phyloP scores from a whole-genome alignment of 805 yeast genomes.

The Zygosaccharomyces lentus region DNA sequence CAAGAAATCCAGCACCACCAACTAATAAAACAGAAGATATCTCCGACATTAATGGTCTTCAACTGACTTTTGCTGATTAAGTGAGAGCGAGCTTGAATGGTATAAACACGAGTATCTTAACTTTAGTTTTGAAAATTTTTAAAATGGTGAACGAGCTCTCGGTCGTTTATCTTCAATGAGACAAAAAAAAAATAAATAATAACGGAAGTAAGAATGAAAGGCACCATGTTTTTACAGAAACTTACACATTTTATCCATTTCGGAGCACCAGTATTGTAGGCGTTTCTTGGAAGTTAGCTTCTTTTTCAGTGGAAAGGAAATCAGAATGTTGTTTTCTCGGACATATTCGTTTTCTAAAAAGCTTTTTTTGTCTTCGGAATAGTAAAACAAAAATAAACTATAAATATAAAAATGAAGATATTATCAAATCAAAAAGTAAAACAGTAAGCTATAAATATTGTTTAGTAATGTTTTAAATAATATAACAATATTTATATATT shows the following conservation, averaged over 20 bases:
- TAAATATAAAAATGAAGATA: background rate
- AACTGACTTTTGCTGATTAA: background rate
- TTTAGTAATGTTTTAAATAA: background rate
- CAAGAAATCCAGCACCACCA: conserved; percentile 97
- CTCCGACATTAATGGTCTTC: conserved; percentile 15
- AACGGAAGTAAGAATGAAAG: background rate
- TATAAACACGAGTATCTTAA: background rate
- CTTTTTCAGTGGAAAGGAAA: too few relatives aligned
- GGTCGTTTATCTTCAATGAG: background rate
- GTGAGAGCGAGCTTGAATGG: background rate
- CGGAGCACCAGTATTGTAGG: background rate
- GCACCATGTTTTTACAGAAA: background rate
- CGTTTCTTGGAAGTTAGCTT: too few relatives aligned
- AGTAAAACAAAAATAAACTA: background rate
- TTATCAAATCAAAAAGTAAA: too few relatives aligned
- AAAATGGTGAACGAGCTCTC: background rate
- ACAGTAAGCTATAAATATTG: too few relatives aligned
- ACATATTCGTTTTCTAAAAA: background rate
- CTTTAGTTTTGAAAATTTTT: background rate
- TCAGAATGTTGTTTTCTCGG: background rate
- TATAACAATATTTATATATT: too few relatives aligned
- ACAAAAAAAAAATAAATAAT: background rate
- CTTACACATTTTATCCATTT: background rate
- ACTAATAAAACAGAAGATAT: conserved; percentile 58
- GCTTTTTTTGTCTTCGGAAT: background rate